These are phyloP conservation scores for Pisolithus tinctorius DNA, from an alignment of 768 basidiomycete species.

Conservation along the genomic window DNA sequence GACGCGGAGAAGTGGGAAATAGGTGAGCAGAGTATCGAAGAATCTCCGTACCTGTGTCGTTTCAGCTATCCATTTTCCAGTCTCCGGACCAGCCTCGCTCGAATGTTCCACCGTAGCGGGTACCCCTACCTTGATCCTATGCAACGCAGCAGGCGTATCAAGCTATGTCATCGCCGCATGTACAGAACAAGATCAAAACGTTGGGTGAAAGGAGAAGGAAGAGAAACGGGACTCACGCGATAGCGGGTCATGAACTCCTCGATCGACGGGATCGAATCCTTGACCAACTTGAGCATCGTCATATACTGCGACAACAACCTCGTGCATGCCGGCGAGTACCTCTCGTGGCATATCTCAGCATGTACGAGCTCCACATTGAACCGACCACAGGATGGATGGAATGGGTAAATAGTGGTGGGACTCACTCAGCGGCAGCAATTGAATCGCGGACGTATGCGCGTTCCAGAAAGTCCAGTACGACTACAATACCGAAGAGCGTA, in stretches of 20 bases:
- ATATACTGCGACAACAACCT: constrained; percentile 94
- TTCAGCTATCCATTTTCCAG: too few species aligned
- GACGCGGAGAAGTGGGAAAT: too few species aligned
- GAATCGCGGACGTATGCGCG: constrained; percentile 93
- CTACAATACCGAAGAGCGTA: constrained; percentile 87
- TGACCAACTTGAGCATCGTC: constrained; percentile 93
- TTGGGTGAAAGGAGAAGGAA: too few species aligned
- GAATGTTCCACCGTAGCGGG: too few species aligned
- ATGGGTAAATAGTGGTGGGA: constrained; percentile 8
- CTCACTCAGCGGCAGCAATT: constrained; percentile 88
- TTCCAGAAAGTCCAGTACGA: constrained; percentile 90
- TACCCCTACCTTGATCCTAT: too few species aligned
- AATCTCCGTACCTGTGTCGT: too few species aligned
- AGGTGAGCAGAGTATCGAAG: too few species aligned
- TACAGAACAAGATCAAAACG: too few species aligned
- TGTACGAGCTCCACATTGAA: not conserved
- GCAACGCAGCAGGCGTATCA: too few species aligned
- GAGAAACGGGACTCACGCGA: constrained; percentile 41
- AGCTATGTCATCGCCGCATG: too few species aligned
- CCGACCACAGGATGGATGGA: not conserved
- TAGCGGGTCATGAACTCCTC: constrained; percentile 91
- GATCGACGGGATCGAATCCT: constrained; percentile 76
- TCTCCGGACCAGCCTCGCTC: too few species aligned
- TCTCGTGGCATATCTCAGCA: constrained; percentile 33
- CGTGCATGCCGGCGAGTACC: constrained; percentile 96